Evolutionary conservation across 257 asterid genomes (phyloP).

Genomic region (Solanum rostratum): DNA sequence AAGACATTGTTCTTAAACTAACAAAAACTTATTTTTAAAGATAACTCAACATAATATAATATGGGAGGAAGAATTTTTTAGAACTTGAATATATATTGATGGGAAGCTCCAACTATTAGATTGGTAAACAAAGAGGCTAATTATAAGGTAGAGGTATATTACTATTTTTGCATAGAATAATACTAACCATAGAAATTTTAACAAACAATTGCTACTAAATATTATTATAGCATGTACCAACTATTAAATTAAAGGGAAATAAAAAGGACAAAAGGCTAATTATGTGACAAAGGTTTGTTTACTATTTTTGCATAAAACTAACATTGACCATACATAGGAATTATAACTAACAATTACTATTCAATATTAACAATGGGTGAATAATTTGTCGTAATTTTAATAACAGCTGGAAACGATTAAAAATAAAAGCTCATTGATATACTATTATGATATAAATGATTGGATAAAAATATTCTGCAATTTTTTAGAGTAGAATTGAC

Average conservation of each 20-base stretch:
- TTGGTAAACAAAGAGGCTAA: no score
- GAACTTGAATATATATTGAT: neutral
- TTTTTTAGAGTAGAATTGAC: neutral
- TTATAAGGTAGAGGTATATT: no score
- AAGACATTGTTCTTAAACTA: fast-evolving
- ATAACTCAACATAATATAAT: no score
- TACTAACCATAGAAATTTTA: no score
- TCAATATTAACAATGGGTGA: neutral
- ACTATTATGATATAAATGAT: neutral
- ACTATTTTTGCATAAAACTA: neutral
- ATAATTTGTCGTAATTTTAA: no score
- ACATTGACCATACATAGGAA: no score
- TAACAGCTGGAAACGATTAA: no score
- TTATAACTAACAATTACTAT: neutral
- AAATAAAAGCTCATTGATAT: neutral
- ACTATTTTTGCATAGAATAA: no score
- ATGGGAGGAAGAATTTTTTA: no score
- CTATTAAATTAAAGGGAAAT: neutral
- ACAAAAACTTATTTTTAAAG: no score
- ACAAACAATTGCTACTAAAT: neutral
- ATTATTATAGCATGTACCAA: no score
- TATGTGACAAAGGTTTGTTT: neutral
- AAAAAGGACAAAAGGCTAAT: neutral
- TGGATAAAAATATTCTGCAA: no score
- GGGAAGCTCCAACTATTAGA: neutral